Evolutionary conservation across 2,329 filamentous ascomycete species (phyloP).

Genomic region (Lecanicillium sp.): DNA sequence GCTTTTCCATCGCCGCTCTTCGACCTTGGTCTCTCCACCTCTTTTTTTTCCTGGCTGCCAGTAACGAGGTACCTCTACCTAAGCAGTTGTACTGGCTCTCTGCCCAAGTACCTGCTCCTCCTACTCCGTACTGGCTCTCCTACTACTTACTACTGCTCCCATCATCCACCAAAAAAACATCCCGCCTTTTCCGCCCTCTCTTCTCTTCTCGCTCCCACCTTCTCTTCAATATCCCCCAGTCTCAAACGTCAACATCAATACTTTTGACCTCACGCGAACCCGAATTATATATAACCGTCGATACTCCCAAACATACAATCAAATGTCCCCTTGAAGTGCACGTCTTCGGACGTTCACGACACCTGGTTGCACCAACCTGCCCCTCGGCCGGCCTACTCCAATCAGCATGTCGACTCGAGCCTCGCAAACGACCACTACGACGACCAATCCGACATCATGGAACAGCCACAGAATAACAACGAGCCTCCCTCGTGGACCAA

Average conservation of each 20-base stretch:
- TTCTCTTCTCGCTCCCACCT: constrained; percentile 5
- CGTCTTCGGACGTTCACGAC: constrained; percentile 12
- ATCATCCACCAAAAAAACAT: constrained; percentile 8
- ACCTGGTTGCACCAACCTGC: constrained; percentile 6
- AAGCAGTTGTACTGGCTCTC: no score
- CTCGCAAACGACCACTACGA: constrained; percentile 15
- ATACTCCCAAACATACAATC: no score
- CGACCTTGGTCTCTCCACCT: background rate
- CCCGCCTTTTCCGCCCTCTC: constrained; percentile 7
- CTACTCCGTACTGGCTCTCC: no score
- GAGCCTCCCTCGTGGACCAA: constrained; percentile 8
- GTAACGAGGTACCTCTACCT: no score
- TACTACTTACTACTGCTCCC: no score
- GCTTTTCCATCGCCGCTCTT: background rate
- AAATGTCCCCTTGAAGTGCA: constrained; percentile 11
- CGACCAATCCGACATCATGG: constrained; percentile 16
- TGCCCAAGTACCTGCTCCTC: no score
- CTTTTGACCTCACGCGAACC: background rate
- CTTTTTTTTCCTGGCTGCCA: background rate
- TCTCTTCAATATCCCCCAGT: background rate
- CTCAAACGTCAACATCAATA: background rate
- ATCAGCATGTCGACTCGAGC: constrained; percentile 10
- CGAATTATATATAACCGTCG: no score
- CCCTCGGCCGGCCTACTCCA: constrained; percentile 6
- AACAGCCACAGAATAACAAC: constrained; percentile 14